Base-by-base conservation (phyloP, 306 rosid genomes). In the Begonia peltatifolia region DNA sequence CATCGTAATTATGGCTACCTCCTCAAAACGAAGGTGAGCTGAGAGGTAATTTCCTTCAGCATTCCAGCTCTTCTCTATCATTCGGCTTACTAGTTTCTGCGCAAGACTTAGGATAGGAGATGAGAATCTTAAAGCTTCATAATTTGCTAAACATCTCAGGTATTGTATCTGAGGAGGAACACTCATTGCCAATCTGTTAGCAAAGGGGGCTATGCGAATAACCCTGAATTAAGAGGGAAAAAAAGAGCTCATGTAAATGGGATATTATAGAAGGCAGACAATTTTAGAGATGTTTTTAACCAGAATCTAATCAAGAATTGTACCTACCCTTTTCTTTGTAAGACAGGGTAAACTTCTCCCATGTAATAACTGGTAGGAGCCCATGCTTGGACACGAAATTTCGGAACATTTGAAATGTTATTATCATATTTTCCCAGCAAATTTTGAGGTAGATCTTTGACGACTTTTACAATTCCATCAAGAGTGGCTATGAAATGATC, bases 11-110 rank as follows among this genome's bases (percentile, higher is more conserved):
- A 62, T 61, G 53, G 50, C 60, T 75, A 92, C 99, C 96, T 86
- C 96, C 76, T 92, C 99, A 77, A 92, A 92, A 17, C 99, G 95
- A 54, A 92, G 92, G 64, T 92, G 99, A 65, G 86, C 65, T 0
- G 99, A 77, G 50, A 83, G 72, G 57, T 79, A 92, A 65, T 83
- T 86, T 57, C 99, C 88, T 54, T 69, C 69, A n/a, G 79, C 67
- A 58, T 79, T 74, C 64, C 84, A 71, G 63, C 96, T 86, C 74
- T 71, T 82, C 71, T 81, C 74, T 10, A 65, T 67, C 99, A 86
- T 86, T 56, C 74, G 83, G 59, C 63, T 44, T 12, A 81, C 88
- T 56, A 92, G 70, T 61, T 79, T 81, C 63, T 47, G 75, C 47
- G 88, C 94, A 57, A 92, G 65, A 54, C 68, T 57, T 55, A 87